Evolutionary conservation across 495 filamentous ascomycete genomes (phyloP).

Genomic region (Geoglossum glabrum): DNA sequence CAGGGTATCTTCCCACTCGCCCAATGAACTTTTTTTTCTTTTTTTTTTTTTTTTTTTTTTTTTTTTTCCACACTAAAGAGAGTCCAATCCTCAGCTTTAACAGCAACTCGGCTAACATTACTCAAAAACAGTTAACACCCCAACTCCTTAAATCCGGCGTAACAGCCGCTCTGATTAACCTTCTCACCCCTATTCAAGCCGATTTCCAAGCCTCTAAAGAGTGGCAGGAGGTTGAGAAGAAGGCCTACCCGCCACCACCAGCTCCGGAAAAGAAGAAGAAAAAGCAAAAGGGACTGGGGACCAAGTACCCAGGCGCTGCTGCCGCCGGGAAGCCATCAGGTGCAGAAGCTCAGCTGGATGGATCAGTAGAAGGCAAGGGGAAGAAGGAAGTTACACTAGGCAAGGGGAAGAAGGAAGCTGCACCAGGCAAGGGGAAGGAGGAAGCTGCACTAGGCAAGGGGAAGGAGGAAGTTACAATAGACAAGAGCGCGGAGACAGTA

Average conservation of each 20-base stretch:
- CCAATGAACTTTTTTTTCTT: background rate
- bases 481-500: too few relatives aligned
- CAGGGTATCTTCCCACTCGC: constrained; percentile 31
- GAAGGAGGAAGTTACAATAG: constrained; percentile 18
- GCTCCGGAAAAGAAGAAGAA: constrained; percentile 42
- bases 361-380: constrained; percentile 19
- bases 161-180: constrained; percentile 39
- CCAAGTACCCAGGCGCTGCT: constrained; percentile 37
- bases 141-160: constrained; percentile 69
- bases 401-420: too few relatives aligned
- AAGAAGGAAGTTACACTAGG: constrained; percentile 19
- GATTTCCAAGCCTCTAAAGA: constrained; percentile 48
- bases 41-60: too few relatives aligned
- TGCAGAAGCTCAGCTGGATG: constrained; percentile 17
- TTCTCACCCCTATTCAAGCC: constrained; percentile 56
- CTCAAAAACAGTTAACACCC: constrained; percentile 47
- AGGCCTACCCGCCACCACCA: constrained; percentile 61
- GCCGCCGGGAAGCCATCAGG: constrained; percentile 9
- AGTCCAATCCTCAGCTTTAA: too few relatives aligned
- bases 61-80: too few relatives aligned
- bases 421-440: too few relatives aligned
- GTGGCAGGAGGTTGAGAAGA: constrained; percentile 61
- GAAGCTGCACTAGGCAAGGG: too few relatives aligned
- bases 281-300: constrained; percentile 71
- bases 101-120: background rate